Percentiles rank a stretch among this genome's conserved stretches.
These are phyloP conservation scores for Aureobasidium subglaciale DNA, from an alignment of 2,329 filamentous ascomycete species.

Conservation along the genomic window DNA sequence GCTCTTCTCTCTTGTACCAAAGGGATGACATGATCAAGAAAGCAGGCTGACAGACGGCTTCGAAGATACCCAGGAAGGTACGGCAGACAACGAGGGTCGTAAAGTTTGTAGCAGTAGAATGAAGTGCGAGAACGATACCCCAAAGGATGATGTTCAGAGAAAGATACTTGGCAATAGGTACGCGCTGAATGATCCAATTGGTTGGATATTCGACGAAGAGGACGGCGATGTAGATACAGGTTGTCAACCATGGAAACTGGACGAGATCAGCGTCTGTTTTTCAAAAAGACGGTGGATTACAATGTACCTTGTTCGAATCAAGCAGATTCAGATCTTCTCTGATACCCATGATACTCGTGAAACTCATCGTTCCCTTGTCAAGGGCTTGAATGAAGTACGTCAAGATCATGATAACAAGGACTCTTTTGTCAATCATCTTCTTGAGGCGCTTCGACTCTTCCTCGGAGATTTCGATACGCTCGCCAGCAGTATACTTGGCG, in stretches of 20 bases:
- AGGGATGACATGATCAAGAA: conserved; percentile 62
- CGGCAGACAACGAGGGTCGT: conserved; percentile 53
- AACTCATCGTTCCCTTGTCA: conserved; percentile 61
- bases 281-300: too few relatives aligned
- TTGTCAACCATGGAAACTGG: conserved; percentile 65
- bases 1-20: conserved; percentile 63
- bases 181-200: conserved; percentile 53
- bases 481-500: conserved; percentile 58
- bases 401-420: conserved; percentile 63
- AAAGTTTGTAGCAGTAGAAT: conserved; percentile 57
- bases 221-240: conserved; percentile 67
- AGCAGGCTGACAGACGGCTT: conserved; percentile 61
- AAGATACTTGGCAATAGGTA: conserved; percentile 56
- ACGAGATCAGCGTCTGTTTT: background rate
- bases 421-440: conserved; percentile 58
- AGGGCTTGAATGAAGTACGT: conserved; percentile 68
- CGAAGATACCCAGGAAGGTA: conserved; percentile 63
- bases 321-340: conserved; percentile 27
- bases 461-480: conserved; percentile 49
- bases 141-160: conserved; percentile 57
- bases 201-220: conserved; percentile 66
- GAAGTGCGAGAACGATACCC: conserved; percentile 54
- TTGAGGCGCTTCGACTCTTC: conserved; percentile 57
- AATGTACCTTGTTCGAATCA: conserved; percentile 28
- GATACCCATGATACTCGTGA: conserved; percentile 33